These are phyloP conservation scores for Dendrocalamus latiflorus DNA, from an alignment of 202 grass and related monocot species.

Conservation along the genomic window DNA sequence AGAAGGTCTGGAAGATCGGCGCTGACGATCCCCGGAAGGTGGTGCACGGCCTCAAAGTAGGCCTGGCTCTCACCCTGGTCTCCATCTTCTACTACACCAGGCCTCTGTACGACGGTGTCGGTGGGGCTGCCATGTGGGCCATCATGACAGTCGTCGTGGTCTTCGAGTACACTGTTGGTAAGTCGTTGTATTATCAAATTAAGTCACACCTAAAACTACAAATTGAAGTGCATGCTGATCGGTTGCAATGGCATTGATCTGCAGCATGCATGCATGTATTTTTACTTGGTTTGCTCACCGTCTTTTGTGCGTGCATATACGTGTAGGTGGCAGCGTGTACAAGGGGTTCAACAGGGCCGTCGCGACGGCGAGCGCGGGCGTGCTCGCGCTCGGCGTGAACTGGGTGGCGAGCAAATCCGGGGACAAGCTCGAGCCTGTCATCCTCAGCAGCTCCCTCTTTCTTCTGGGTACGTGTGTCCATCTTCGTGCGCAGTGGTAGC, in stretches of 20 bases:
- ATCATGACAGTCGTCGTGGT: conserved; percentile 87
- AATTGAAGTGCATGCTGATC: background rate
- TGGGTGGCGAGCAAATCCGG: conserved; percentile 71
- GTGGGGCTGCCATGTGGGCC: conserved; percentile 78
- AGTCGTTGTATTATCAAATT: conserved; percentile 56
- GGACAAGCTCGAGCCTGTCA: conserved; percentile 54
- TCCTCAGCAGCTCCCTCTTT: conserved; percentile 57
- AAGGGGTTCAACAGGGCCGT: too few relatives aligned
- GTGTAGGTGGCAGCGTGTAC: too few relatives aligned
- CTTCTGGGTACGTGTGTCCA: conserved; percentile 51
- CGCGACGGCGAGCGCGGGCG: conserved; percentile 60
- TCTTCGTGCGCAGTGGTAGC: background rate
- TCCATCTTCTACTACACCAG: too few relatives aligned
- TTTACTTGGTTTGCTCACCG: too few relatives aligned
- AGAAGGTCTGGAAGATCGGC: conserved; percentile 58
- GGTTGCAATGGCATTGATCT: too few relatives aligned
- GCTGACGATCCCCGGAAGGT: too few relatives aligned
- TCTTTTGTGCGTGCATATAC: too few relatives aligned
- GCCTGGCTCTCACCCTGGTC: too few relatives aligned
- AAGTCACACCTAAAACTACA: background rate
- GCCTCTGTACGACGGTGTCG: too few relatives aligned
- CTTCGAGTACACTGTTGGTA: too few relatives aligned
- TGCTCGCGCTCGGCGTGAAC: conserved; percentile 65
- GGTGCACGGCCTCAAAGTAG: too few relatives aligned
- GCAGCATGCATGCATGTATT: too few relatives aligned